A percentile compares a stretch with the other conserved stretches of the same genome.
Conservation (phyloP, 805 yeast genomes). For the Kregervanrija fluxuum region DNA sequence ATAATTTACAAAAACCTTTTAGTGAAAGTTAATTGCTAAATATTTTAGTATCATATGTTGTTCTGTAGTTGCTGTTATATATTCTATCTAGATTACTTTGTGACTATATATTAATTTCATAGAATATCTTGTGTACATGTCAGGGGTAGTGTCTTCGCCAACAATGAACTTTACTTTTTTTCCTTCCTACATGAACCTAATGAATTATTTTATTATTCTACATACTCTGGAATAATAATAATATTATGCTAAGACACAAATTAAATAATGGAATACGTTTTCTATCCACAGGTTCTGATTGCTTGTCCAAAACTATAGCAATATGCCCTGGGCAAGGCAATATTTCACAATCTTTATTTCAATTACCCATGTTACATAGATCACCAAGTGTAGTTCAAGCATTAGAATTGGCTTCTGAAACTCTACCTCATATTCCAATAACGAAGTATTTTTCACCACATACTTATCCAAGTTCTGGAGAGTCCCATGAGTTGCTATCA, state of each 20-base stretch:
- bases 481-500: neutral
- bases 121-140: too few species aligned
- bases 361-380: slow-evolving; percentile 1
- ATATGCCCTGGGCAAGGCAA: slow-evolving; percentile 30
- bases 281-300: too few species aligned
- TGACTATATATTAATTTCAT: neutral
- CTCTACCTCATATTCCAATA: slow-evolving; percentile 15
- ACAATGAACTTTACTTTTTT: too few species aligned
- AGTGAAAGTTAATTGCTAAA: slow-evolving; percentile 24
- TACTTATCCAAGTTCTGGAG: neutral
- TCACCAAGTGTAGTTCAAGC: neutral
- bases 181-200: too few species aligned
- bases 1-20: slow-evolving; percentile 21
- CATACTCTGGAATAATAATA: too few species aligned
- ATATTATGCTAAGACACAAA: too few species aligned
- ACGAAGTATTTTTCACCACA: slow-evolving; percentile 12
- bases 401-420: slow-evolving; percentile 15
- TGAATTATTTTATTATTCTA: too few species aligned
- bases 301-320: neutral
- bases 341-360: slow-evolving; percentile 9
- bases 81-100: neutral
- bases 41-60: neutral
- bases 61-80: neutral
- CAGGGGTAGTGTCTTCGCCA: too few species aligned
- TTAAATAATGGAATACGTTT: too few species aligned